Percentiles rank a stretch among this genome's conserved stretches.
phyloP scores from a whole-genome alignment of 208 protist genomes.

The Tritrichomonas musculus region DNA sequence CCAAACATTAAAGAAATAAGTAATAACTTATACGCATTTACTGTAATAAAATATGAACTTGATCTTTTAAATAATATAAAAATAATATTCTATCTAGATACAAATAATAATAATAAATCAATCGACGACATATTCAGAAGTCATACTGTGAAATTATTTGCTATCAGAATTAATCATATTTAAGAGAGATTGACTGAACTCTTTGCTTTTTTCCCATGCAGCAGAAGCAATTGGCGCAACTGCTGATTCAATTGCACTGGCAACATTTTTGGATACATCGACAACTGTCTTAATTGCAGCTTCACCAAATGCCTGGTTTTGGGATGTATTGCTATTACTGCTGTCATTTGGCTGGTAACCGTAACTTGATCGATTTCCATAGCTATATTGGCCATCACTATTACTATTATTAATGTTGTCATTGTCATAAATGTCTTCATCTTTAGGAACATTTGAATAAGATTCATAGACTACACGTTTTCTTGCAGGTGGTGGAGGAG shows the following conservation, averaged over 20 bases:
- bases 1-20: no score
- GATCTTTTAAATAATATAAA: no score
- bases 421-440: no score
- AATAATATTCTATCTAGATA: no score
- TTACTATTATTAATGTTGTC: no score
- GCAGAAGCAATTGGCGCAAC: not conserved
- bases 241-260: not conserved
- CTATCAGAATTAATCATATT: not conserved
- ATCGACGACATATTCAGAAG: no score
- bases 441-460: not conserved
- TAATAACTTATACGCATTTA: no score
- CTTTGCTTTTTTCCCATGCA: not conserved
- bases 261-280: not conserved
- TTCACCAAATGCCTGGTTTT: not conserved
- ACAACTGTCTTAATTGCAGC: not conserved
- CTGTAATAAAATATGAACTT: no score
- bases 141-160: no score
- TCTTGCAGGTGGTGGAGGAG: not conserved
- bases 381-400: not conserved
- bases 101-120: no score
- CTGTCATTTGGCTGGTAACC: not conserved
- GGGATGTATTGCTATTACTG: not conserved
- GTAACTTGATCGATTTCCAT: not conserved
- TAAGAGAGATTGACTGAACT: not conserved
- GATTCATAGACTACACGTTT: not conserved